These are phyloP conservation scores for Juglanconis oblonga DNA, from an alignment of 2,329 filamentous ascomycete genomes.

Conservation along the genomic window DNA sequence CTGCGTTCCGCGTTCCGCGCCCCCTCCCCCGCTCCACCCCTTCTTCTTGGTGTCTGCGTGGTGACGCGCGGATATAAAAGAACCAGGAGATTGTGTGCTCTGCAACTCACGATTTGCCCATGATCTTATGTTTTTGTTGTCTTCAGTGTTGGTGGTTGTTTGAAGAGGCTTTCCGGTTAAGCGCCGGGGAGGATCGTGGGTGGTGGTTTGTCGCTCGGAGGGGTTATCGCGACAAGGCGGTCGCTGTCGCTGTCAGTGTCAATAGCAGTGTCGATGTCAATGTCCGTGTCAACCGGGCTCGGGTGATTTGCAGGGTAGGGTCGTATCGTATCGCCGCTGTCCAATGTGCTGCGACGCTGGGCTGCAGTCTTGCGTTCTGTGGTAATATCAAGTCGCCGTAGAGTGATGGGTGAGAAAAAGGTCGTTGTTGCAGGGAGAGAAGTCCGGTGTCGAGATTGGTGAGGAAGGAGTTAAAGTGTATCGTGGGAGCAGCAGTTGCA, in stretches of 20 bases:
- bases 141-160: neutral
- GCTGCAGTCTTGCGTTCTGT: neutral
- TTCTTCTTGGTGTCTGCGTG: neutral
- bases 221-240: constrained; percentile 9
- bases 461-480: neutral
- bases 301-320: neutral
- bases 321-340: neutral
- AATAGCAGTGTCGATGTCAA: too few species aligned
- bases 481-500: neutral
- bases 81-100: neutral
- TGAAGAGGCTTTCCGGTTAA: neutral
- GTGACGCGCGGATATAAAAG: neutral
- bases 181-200: neutral
- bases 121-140: constrained; percentile 22
- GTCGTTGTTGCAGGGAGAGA: too few species aligned
- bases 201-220: neutral
- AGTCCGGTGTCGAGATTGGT: too few species aligned
- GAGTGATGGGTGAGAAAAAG: too few species aligned
- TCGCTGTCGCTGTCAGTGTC: neutral
- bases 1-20: neutral
- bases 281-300: too few species aligned
- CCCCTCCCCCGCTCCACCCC: neutral
- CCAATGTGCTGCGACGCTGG: neutral
- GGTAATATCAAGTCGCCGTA: neutral
- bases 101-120: constrained; percentile 54